Evolutionary conservation across 768 basidiomycete genomes (phyloP), one percentile per base, ranked within the genome.

Genomic region (Dioszegia aurantiaca): DNA sequence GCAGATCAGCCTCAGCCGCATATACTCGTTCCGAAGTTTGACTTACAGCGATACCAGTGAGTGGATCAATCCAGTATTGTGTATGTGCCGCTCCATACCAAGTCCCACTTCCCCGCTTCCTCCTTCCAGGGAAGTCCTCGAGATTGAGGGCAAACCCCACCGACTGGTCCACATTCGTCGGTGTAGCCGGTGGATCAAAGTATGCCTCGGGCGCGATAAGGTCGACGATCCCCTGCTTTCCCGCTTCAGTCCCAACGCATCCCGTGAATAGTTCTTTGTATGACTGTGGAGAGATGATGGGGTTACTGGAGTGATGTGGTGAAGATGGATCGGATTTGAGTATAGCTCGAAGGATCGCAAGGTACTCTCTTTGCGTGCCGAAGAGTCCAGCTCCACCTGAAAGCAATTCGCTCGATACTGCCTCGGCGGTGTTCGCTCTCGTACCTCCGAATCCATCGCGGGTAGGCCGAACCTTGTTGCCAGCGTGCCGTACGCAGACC

Each of bases 11-110:
- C 3, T 16, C 24, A 8, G 6, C 46, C 2, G 26, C n/a, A 4
- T 16, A 26, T 8, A 51, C 4, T 16, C 12, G 6, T n/a, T 49
- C 24, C 11, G 19, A 14, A 4, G 21, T 6, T 11, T 6, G 11
- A 57, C 56, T 37, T 26, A 57, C 58, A 17, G 46, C 70, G 27
- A 72, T 48, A 9, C 68, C 65, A 24, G 61, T 64, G 4, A 17
- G 46, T 10, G 70, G 70, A 36, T 72, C 67, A 10, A 72, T 48
- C 67, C 68, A 69, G 49, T 61, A 72, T 49, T 67, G 59, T 9
- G 62, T 65, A 21, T 60, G 53, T 2, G 59, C 61, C 9, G 43
- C 46, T 8, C 71, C 71, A 39, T 55, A 58, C 71, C 71, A 70
- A 33, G 57, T 59, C 14, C 68, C 68, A 27, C 64, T 66, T 11